These are phyloP conservation scores for Penicillium pulvis DNA, from an alignment of 495 filamentous ascomycete genomes.

Conservation along the genomic window DNA sequence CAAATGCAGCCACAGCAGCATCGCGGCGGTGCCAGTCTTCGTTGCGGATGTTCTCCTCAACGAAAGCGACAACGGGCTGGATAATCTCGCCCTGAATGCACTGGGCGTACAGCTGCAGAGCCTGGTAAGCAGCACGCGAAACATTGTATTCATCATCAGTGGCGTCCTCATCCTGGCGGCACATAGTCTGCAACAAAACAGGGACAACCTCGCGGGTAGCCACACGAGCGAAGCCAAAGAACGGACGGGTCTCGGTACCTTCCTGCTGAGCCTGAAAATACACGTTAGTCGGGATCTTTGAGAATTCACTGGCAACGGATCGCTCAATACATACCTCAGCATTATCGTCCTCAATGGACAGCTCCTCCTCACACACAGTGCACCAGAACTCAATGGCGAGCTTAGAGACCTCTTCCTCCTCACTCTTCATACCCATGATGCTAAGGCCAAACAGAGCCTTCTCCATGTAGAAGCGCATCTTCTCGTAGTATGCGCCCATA, in stretches of 20 bases:
- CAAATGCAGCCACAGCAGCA: constrained; percentile 96
- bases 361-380: constrained; percentile 98
- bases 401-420: constrained; percentile 97
- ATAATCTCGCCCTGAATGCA: constrained; percentile 82
- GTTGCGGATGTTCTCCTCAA: constrained; percentile 84
- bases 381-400: constrained; percentile 99
- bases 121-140: constrained; percentile 93
- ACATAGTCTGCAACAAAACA: constrained; percentile 82
- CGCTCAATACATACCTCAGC: constrained; percentile 59
- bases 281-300: not conserved
- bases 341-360: constrained; percentile 96
- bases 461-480: constrained; percentile 99
- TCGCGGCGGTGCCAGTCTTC: constrained; percentile 93
- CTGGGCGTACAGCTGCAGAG: constrained; percentile 91
- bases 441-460: constrained; percentile 97
- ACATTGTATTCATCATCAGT: constrained; percentile 96
- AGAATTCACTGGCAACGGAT: not conserved
- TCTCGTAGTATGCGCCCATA: constrained; percentile 97
- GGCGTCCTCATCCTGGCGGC: constrained; percentile 97
- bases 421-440: constrained; percentile 98
- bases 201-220: constrained; percentile 92
- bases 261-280: constrained; percentile 60
- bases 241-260: constrained; percentile 75
- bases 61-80: constrained; percentile 79
- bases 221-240: constrained; percentile 88